Evolutionary conservation across 805 yeast species (phyloP).

Genomic region (Kodamaea restingae): DNA sequence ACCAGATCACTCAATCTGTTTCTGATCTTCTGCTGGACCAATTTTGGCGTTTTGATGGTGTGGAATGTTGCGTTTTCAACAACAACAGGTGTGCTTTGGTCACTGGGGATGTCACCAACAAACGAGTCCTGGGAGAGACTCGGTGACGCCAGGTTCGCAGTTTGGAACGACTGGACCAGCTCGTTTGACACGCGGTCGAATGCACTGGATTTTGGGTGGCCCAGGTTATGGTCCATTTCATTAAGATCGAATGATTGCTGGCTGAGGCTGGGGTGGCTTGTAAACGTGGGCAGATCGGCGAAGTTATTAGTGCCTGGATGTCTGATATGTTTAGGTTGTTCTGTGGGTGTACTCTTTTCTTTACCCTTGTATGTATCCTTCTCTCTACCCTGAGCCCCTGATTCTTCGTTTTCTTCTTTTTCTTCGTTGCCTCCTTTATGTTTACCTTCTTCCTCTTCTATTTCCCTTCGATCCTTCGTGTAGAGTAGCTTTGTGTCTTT

Average conservation of each 20-base stretch:
- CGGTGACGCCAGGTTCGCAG: conserved; percentile 19
- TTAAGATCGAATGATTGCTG: not conserved
- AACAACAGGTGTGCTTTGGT: conserved; percentile 20
- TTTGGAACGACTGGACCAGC: conserved; percentile 27
- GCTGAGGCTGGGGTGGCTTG: not conserved
- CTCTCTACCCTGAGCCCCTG: too few species aligned
- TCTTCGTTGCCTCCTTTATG: not conserved
- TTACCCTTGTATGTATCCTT: too few species aligned
- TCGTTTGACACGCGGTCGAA: conserved; percentile 6
- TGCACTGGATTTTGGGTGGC: too few species aligned
- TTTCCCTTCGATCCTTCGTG: too few species aligned
- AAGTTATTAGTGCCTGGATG: not conserved
- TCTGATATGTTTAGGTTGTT: too few species aligned
- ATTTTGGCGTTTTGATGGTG: conserved; percentile 15
- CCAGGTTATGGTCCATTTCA: not conserved
- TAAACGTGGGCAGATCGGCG: not conserved
- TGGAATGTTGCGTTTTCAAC: conserved; percentile 24
- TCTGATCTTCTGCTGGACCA: conserved; percentile 9
- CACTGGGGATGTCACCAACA: conserved; percentile 19
- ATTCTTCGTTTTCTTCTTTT: too few species aligned
- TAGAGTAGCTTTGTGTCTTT: not conserved
- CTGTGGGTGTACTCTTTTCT: too few species aligned
- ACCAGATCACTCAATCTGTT: too few species aligned
- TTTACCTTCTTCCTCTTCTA: too few species aligned
- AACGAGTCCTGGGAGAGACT: conserved; percentile 20